Evolutionary conservation across 805 yeast species (phyloP), one percentile per base, ranked within the genome.

Genomic region (Candida insectalens): DNA sequence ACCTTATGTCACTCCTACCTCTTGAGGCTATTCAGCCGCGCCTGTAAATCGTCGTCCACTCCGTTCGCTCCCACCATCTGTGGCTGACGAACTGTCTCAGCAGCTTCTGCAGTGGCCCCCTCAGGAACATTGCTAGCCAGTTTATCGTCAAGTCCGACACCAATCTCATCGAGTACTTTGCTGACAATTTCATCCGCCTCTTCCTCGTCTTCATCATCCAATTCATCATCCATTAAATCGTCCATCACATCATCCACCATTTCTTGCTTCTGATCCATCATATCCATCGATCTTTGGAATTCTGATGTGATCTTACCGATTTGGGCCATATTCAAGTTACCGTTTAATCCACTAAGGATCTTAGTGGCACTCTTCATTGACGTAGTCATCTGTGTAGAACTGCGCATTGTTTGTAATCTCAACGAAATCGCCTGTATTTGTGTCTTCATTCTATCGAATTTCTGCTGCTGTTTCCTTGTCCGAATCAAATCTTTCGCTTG

Each of bases 161-260:
- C 99, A 51, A 92, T 85, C 55, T 92, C 98, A 53, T 92, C 99
- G 50, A 92, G 65, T 0, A 94, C 96, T 56, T 80, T 84, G 50
- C 78, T 75, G 32, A 94, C 92, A 33, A 88, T 81, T 49, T 87
- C 95, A 50, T 88, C 96, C 3, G 82, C 80, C 55, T 88, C 95
- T 44, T 81, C 92, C 37, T 59, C 63, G 42, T 82, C 94, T 40
- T 83, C 94, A 17, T 72, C 85, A 44, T 77, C 82, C 37, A 83
- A 75, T 48, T 84, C 96, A 49, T 79, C 85, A 35, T 81, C 95
- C 92, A 92, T 85, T 14, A 92, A 83, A 55, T 89, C 96, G 53
- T 92, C 99, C 47, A 92, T 80, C 14, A 96, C 94, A 53, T 92
- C 98, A 53, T 92, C 98, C 82, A 92, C 92, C 74, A 94, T 84